phyloP scores from a whole-genome alignment of 805 yeast species.

The Wickerhamiella occidentalis region DNA sequence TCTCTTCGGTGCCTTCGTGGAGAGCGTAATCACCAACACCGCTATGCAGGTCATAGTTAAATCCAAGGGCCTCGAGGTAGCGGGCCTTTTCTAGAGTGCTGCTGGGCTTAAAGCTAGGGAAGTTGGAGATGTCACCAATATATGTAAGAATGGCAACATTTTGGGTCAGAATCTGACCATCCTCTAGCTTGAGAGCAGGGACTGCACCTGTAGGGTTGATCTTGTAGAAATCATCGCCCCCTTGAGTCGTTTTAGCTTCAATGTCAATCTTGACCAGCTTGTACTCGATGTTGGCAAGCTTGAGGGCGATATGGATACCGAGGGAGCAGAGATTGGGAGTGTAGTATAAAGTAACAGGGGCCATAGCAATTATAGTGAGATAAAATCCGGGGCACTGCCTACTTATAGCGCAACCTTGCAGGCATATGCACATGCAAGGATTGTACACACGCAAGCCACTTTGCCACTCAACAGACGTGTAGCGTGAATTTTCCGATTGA shows the following conservation, averaged over 20 bases:
- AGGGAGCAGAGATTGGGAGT: slow-evolving; percentile 4
- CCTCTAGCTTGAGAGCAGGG: slow-evolving; percentile 14
- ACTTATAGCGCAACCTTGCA: neutral
- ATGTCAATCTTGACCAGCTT: slow-evolving; percentile 8
- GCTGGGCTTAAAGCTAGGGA: slow-evolving; percentile 8
- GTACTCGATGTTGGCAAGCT: slow-evolving; percentile 8
- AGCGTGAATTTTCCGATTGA: too few species aligned
- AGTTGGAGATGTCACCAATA: slow-evolving; percentile 5
- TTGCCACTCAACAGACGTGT: too few species aligned
- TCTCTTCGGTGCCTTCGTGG: neutral
- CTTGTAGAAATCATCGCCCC: slow-evolving; percentile 11
- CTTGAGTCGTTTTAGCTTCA: slow-evolving; percentile 1
- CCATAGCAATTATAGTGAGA: neutral
- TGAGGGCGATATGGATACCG: slow-evolving; percentile 12
- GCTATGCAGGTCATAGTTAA: slow-evolving; percentile 5
- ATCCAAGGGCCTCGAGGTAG: slow-evolving; percentile 7
- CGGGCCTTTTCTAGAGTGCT: slow-evolving; percentile 8
- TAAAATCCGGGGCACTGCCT: neutral
- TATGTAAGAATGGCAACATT: slow-evolving; percentile 12
- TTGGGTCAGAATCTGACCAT: slow-evolving; percentile 13
- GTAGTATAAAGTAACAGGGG: neutral
- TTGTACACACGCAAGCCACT: neutral
- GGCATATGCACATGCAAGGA: neutral
- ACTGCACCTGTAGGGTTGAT: slow-evolving; percentile 15
- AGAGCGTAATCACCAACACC: slow-evolving; percentile 1